These are phyloP conservation scores for Coprinellus micaceus DNA, from an alignment of 768 basidiomycete genomes.

Conservation along the genomic window DNA sequence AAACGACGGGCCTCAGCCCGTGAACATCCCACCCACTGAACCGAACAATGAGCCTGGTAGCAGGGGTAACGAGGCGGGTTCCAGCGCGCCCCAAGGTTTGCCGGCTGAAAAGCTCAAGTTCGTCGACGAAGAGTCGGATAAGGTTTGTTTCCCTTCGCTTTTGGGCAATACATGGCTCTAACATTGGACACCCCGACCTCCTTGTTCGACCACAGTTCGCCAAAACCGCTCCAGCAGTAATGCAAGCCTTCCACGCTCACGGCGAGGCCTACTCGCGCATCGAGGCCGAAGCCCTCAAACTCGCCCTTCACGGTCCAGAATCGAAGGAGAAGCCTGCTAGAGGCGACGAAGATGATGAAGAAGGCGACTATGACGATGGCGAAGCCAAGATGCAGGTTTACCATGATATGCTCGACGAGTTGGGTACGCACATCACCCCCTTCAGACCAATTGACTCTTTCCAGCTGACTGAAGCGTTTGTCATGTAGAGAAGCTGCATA, in stretches of 20 bases:
- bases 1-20: slow-evolving; percentile 28
- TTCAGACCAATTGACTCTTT: background rate
- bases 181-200: no score
- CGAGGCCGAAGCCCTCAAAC: slow-evolving; percentile 41
- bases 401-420: slow-evolving; percentile 37
- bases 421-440: slow-evolving; percentile 29
- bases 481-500: slow-evolving; percentile 22
- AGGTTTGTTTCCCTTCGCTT: slow-evolving; percentile 15
- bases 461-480: background rate
- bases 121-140: slow-evolving; percentile 38
- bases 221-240: slow-evolving; percentile 43
- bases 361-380: slow-evolving; percentile 23
- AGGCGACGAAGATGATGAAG: background rate
- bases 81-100: slow-evolving; percentile 25
- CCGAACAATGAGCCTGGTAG: background rate
- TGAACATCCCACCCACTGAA: background rate
- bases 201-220: slow-evolving; percentile 29
- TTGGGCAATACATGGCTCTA: no score
- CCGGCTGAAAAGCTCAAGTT: no score
- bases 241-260: slow-evolving; percentile 45
- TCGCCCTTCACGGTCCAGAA: slow-evolving; percentile 29
- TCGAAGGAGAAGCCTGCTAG: background rate
- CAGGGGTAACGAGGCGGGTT: slow-evolving; percentile 22
- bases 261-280: slow-evolving; percentile 40
- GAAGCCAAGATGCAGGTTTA: slow-evolving; percentile 40